These are phyloP conservation scores for Verticillium longisporum DNA, from an alignment of 2,329 filamentous ascomycete species.

Conservation along the genomic window DNA sequence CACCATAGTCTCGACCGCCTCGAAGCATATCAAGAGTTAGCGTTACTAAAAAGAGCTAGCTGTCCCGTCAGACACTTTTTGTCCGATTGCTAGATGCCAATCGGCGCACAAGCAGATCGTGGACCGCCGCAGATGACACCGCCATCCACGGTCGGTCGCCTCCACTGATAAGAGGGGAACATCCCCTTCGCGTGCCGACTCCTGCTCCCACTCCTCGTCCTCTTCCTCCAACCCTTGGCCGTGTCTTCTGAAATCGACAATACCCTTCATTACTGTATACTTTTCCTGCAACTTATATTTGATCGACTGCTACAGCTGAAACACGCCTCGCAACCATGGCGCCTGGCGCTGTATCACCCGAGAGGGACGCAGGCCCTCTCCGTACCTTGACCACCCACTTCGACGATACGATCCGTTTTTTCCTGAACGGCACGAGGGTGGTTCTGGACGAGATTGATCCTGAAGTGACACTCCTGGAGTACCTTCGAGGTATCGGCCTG, in stretches of 20 bases:
- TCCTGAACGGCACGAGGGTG: constrained; percentile 88
- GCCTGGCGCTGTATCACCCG: constrained; percentile 7
- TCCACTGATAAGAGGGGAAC: neutral
- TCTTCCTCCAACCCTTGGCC: neutral
- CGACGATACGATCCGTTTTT: constrained; percentile 86
- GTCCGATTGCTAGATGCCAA: neutral
- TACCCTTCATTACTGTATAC: neutral
- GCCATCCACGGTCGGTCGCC: neutral
- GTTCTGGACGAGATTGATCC: constrained; percentile 82
- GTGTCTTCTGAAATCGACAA: neutral
- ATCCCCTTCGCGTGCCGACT: neutral
- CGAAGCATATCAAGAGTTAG: neutral
- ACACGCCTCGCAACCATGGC: neutral
- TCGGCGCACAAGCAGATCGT: neutral
- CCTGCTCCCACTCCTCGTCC: neutral
- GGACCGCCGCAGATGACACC: neutral
- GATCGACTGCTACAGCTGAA: neutral
- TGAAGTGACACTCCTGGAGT: constrained; percentile 86
- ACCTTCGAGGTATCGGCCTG: constrained; percentile 83
- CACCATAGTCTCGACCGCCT: neutral
- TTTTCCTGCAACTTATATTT: neutral
- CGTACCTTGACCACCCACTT: constrained; percentile 65
- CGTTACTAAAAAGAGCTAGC: neutral
- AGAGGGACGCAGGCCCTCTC: constrained; percentile 26
- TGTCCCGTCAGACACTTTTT: neutral